phyloP scores from a whole-genome alignment of 1,284 basidiomycete genomes.

The Irpex sp. region DNA sequence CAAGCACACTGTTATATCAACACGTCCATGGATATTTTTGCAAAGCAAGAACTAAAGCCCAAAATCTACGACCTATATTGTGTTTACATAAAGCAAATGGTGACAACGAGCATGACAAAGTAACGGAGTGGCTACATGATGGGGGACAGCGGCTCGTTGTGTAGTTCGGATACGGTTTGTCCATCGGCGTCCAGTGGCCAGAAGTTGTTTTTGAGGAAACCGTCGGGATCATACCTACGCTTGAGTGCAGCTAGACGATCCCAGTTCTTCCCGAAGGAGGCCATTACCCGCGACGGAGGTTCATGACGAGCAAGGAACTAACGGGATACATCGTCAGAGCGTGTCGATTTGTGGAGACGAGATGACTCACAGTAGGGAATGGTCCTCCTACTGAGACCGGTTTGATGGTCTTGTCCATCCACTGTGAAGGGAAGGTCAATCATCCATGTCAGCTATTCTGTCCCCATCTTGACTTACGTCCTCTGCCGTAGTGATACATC shows the following conservation, averaged over 20 bases:
- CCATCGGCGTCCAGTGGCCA: slow-evolving; percentile 69
- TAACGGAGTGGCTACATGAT: background rate
- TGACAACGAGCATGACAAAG: background rate
- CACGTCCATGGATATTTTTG: no score
- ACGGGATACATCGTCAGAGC: background rate
- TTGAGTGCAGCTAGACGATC: slow-evolving; percentile 66
- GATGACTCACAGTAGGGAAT: slow-evolving; percentile 68
- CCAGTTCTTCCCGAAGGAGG: slow-evolving; percentile 75
- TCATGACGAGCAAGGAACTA: slow-evolving; percentile 81
- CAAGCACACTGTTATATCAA: background rate
- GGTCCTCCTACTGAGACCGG: slow-evolving; percentile 74
- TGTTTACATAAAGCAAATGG: no score
- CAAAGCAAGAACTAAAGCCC: no score
- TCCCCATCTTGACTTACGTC: slow-evolving; percentile 42
- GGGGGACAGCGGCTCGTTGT: slow-evolving; percentile 49
- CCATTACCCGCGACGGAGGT: slow-evolving; percentile 54
- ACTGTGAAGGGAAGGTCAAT: slow-evolving; percentile 40
- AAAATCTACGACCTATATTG: no score
- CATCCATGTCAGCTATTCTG: slow-evolving; percentile 6
- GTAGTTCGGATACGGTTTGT: slow-evolving; percentile 40
- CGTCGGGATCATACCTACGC: slow-evolving; percentile 67
- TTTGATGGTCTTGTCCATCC: slow-evolving; percentile 71
- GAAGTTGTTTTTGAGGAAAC: slow-evolving; percentile 70
- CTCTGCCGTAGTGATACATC: slow-evolving; percentile 78
- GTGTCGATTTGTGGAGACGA: background rate